Percentiles rank a stretch among this genome's conserved stretches.
phyloP scores from a whole-genome alignment of 768 basidiomycete genomes.

The Gyrodon lividus region DNA sequence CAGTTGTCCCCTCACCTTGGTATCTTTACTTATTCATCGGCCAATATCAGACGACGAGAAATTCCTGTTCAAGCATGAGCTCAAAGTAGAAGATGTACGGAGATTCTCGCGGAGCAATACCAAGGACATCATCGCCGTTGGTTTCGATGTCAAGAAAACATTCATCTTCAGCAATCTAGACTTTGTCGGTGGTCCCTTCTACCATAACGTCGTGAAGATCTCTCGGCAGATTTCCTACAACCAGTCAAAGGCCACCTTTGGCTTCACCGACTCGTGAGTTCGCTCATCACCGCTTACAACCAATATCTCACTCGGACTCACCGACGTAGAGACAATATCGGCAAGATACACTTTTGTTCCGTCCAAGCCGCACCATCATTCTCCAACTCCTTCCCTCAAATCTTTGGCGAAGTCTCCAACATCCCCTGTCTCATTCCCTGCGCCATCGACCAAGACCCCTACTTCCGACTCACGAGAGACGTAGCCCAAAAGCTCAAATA shows the following conservation, averaged over 20 bases:
- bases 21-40: background rate
- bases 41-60: slow-evolving; percentile 87
- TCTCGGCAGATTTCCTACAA: slow-evolving; percentile 91
- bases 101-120: slow-evolving; percentile 83
- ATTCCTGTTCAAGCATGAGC: slow-evolving; percentile 94
- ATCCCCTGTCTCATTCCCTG: slow-evolving; percentile 95
- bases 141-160: slow-evolving; percentile 87
- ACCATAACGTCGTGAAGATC: slow-evolving; percentile 90
- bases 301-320: background rate
- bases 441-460: slow-evolving; percentile 96
- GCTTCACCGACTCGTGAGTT: slow-evolving; percentile 92
- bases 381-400: slow-evolving; percentile 98
- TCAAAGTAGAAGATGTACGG: slow-evolving; percentile 86
- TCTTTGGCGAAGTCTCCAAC: slow-evolving; percentile 79
- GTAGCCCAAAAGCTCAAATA: slow-evolving; percentile 93
- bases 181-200: slow-evolving; percentile 90
- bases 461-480: slow-evolving; percentile 97
- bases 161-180: slow-evolving; percentile 96
- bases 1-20: slow-evolving; percentile 10
- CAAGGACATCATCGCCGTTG: slow-evolving; percentile 95
- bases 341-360: slow-evolving; percentile 94
- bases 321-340: slow-evolving; percentile 84
- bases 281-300: background rate
- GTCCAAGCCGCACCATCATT: slow-evolving; percentile 97
- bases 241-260: slow-evolving; percentile 93